Evolutionary conservation across 345 rosid genomes (phyloP).

Genomic region (Pelargonium nanum): DNA sequence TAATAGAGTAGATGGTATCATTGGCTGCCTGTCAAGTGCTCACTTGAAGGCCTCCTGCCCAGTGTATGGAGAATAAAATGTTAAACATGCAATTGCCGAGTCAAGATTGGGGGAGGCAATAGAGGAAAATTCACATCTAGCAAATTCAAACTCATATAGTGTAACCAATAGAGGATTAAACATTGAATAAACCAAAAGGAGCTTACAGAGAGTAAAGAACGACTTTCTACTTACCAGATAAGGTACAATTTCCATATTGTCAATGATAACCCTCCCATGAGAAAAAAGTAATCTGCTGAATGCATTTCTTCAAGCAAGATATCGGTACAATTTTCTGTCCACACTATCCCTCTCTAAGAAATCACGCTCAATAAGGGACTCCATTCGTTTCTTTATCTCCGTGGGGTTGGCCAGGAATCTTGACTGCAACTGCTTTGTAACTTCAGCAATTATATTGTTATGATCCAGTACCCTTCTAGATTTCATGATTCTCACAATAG

Average conservation of each 20-base stretch:
- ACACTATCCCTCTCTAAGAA: conserved; percentile 88
- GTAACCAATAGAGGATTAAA: neutral
- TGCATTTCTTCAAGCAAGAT: conserved; percentile 46
- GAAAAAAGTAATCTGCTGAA: too few relatives aligned
- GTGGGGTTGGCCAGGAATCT: conserved; percentile 95
- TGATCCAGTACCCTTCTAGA: conserved; percentile 92
- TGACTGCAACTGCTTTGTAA: conserved; percentile 89
- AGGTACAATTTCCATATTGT: neutral
- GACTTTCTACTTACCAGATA: neutral
- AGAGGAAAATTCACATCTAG: neutral
- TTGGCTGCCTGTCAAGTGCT: too few relatives aligned
- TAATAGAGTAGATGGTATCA: too few relatives aligned
- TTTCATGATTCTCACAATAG: conserved; percentile 95
- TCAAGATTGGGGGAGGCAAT: neutral
- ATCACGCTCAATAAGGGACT: conserved; percentile 91
- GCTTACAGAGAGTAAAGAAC: neutral
- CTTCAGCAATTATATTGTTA: conserved; percentile 85
- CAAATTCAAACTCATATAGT: too few relatives aligned
- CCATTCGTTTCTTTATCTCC: conserved; percentile 93
- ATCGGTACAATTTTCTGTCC: conserved; percentile 86
- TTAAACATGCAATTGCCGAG: neutral
- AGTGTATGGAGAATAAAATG: too few relatives aligned
- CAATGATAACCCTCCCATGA: neutral
- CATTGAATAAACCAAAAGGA: neutral
- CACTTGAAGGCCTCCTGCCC: too few relatives aligned